Conservation (phyloP, 768 basidiomycete species). For the Macrolepiota fuliginosa region DNA sequence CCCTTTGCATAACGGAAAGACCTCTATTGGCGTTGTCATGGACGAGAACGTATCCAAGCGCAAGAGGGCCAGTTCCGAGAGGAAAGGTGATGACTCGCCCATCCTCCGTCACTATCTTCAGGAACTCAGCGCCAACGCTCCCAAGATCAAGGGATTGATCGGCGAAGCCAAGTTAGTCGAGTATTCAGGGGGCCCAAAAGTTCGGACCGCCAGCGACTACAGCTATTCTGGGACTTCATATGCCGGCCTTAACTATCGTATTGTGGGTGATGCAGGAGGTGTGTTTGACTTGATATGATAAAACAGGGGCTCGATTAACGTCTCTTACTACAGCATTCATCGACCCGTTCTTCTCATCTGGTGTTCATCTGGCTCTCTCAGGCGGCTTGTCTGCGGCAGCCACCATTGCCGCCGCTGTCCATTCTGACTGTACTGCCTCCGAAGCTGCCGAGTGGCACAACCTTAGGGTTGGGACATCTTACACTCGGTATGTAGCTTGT, state of each 20-base stretch:
- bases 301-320: not conserved
- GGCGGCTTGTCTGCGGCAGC: constrained; percentile 33
- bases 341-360: constrained; percentile 28
- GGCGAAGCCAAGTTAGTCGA: constrained; percentile 20
- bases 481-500: constrained; percentile 27
- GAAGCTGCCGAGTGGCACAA: constrained; percentile 31
- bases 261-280: constrained; percentile 32
- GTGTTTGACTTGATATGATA: not conserved
- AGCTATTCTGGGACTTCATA: constrained; percentile 30
- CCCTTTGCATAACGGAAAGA: constrained; percentile 40
- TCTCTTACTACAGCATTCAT: constrained; percentile 20
- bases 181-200: constrained; percentile 19
- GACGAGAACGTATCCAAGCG: constrained; percentile 22
- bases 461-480: constrained; percentile 28
- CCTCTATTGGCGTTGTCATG: constrained; percentile 44
- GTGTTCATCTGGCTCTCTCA: constrained; percentile 32
- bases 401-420: constrained; percentile 30
- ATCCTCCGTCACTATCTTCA: constrained; percentile 32
- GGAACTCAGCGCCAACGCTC: constrained; percentile 30
- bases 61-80: constrained; percentile 19
- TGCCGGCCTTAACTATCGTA: constrained; percentile 28
- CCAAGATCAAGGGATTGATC: constrained; percentile 31
- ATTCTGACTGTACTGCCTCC: constrained; percentile 26
- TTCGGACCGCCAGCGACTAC: constrained; percentile 31
- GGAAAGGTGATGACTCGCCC: constrained; percentile 12